Base-by-base conservation (phyloP, 768 basidiomycete species). In the Tricholoma flavovirens region DNA sequence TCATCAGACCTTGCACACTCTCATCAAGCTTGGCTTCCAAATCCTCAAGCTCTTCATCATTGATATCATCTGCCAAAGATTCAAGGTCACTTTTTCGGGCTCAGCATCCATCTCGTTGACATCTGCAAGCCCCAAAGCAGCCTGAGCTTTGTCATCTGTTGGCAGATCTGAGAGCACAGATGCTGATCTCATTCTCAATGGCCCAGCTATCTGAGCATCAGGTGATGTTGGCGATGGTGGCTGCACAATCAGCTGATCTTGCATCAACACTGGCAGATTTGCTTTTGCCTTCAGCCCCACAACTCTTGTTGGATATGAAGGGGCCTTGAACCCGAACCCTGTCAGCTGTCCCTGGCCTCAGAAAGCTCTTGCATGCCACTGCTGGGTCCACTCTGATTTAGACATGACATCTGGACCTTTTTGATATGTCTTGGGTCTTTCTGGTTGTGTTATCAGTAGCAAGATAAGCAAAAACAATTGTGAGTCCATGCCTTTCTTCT, bases 41-140 rank as follows among this genome's bases (percentile, higher is more conserved):
- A 50, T 24, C 49, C 36, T 58, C 55, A 22, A 24, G 19, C 36
- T 54, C 52, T 32, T 46, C n/a, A n/a, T 46, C 45, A 46, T 46
- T 46, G 21, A 46, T 46, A 46, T 46, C 45, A 46, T 46, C 45
- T 14, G 14, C 45, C 45, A 46, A 26, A 21, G 45, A 46, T 46
- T 46, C 45, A 21, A 46, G 21, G 24, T 46, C 45, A 21, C 45
- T 46, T 46, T 46, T 36, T 12, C 14, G 9, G 30, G 30, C 45
- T 46, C 45, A 26, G 45, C 14, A 46, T 46, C 24, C 45, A 21
- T 21, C 45, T 46, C 45, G 12, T 21, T 17, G 21, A 46, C 45
- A 21, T 46, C 45, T 46, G 45, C 45, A 21, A 26, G 24, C 21
- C 24, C 21, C 7, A 17, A 46, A 46, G 45, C 35, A 36, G 30